phyloP scores from a whole-genome alignment of 1,284 basidiomycete genomes.

The Puccinia novopanici region DNA sequence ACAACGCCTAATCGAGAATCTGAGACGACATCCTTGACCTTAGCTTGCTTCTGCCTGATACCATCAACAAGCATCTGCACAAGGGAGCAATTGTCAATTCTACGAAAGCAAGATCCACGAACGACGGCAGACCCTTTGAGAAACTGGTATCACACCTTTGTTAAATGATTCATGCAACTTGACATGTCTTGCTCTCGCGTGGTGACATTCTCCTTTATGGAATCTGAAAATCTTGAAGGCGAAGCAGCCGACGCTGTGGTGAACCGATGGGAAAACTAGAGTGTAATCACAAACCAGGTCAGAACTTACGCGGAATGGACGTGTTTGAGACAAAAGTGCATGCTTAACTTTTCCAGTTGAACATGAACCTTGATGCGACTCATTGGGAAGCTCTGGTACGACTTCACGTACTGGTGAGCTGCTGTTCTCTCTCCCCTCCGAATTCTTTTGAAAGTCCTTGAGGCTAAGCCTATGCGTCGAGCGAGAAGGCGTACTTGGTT shows the following conservation, averaged over 20 bases:
- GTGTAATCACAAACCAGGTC: not conserved
- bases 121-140: not conserved
- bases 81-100: not conserved
- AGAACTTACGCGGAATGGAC: not conserved
- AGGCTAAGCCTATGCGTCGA: not conserved
- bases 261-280: not conserved
- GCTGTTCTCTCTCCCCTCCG: not conserved
- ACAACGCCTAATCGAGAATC: not conserved
- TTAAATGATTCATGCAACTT: slow-evolving; percentile 27
- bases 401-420: not conserved
- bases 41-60: slow-evolving; percentile 17
- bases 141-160: not conserved
- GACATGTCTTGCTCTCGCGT: not conserved
- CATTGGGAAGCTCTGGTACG: not conserved
- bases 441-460: not conserved
- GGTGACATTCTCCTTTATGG: not conserved
- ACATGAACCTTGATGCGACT: not conserved
- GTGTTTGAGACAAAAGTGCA: not conserved
- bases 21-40: not conserved
- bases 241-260: not conserved
- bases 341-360: slow-evolving; percentile 33
- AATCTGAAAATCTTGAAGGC: not conserved
- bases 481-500: not conserved
- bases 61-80: slow-evolving; percentile 8
- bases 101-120: not conserved